phyloP scores from a whole-genome alignment of 768 basidiomycete genomes.

The Calocera cornea region DNA sequence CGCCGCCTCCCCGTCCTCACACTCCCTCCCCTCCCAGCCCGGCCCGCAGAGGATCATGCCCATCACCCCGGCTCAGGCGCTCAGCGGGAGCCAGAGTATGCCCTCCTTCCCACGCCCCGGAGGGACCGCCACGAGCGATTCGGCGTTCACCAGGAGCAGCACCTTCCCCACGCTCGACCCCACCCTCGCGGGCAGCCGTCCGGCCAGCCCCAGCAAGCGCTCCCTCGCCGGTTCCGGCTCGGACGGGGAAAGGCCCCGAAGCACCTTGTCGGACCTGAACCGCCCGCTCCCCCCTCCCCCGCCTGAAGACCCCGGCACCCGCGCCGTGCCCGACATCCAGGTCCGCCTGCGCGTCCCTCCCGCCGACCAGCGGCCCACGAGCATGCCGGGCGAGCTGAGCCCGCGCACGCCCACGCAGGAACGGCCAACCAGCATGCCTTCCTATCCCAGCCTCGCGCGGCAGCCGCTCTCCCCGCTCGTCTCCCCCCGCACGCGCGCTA shows the following conservation, averaged over 20 bases:
- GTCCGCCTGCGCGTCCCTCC: background rate
- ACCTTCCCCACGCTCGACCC: background rate
- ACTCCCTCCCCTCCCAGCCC: background rate
- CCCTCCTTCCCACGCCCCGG: background rate
- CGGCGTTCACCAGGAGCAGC: background rate
- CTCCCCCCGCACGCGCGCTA: background rate
- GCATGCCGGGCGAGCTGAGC: background rate
- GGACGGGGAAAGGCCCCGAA: background rate
- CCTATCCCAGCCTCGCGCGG: too few relatives aligned
- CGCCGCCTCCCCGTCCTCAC: background rate
- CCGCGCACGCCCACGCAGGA: too few relatives aligned
- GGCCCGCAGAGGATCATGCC: background rate
- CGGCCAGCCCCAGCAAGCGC: background rate
- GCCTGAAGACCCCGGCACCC: background rate
- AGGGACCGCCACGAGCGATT: background rate
- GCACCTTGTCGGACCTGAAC: background rate
- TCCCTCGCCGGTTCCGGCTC: background rate
- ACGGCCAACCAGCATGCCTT: background rate
- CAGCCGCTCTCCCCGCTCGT: background rate
- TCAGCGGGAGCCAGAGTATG: background rate
- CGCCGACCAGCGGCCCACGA: background rate
- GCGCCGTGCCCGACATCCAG: background rate
- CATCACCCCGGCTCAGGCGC: background rate
- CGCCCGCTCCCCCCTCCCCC: slow-evolving; percentile 2
- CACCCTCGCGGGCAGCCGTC: background rate